Percentiles rank a stretch among this genome's conserved stretches.
Conservation (phyloP, 164 flowering plant species). For the Akebia trifoliata region DNA sequence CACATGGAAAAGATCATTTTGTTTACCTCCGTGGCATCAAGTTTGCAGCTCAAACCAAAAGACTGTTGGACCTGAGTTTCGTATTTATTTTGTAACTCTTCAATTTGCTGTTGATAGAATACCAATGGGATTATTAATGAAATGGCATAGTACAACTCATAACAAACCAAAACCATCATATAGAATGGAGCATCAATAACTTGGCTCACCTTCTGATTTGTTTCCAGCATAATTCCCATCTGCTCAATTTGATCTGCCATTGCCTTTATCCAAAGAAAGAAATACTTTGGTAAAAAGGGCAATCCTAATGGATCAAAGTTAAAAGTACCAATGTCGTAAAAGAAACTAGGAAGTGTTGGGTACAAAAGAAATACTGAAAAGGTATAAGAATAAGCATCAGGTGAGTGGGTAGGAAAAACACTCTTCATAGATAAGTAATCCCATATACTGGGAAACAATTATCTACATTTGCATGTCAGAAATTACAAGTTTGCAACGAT, state of each 20-base stretch:
- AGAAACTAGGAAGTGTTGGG: too few relatives aligned
- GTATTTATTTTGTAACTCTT: conserved; percentile 71
- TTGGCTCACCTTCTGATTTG: conserved; percentile 62
- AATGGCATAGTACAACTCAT: not conserved
- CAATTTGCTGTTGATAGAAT: conserved; percentile 48
- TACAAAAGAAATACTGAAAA: too few relatives aligned
- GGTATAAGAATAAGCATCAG: too few relatives aligned
- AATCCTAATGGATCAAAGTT: not conserved
- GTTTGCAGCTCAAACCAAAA: conserved; percentile 51
- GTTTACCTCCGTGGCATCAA: conserved; percentile 70
- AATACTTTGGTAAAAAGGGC: not conserved
- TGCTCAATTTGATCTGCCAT: conserved; percentile 97
- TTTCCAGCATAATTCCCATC: conserved; percentile 62
- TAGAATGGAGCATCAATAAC: not conserved
- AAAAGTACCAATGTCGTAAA: too few relatives aligned
- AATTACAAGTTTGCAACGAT: too few relatives aligned
- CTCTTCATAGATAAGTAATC: too few relatives aligned
- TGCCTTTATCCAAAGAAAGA: conserved; percentile 37
- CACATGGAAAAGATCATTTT: too few relatives aligned
- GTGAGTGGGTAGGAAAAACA: too few relatives aligned
- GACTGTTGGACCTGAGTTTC: conserved; percentile 51
- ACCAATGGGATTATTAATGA: not conserved
- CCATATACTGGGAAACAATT: too few relatives aligned
- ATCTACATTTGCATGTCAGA: too few relatives aligned
- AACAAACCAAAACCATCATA: not conserved